A percentile compares a stretch with the other conserved stretches of the same genome.
These are phyloP conservation scores for Globisporangium radiosum DNA, from an alignment of 352 stramenopile species.

Conservation along the genomic window DNA sequence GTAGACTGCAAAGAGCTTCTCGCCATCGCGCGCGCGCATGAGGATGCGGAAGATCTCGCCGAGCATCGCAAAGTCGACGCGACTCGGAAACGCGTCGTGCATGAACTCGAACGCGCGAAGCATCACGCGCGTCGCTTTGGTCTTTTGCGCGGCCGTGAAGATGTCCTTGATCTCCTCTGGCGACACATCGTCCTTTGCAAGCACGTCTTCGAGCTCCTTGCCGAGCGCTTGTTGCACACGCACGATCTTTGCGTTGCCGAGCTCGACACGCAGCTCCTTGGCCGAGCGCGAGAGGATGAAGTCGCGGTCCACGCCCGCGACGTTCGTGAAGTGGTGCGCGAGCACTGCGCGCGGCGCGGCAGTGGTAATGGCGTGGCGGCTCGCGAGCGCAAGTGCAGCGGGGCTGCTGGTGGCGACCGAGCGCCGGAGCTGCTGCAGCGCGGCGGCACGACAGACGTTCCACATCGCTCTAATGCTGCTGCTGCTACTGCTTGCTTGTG, in stretches of 20 bases:
- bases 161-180: conserved; percentile 45
- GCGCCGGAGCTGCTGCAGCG: conserved; percentile 34
- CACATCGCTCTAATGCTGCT: conserved; percentile 30
- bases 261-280: conserved; percentile 26
- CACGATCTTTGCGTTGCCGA: conserved; percentile 24
- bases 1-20: conserved; percentile 44
- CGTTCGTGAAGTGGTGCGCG: conserved; percentile 25
- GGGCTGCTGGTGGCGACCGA: conserved; percentile 7
- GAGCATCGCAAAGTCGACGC: conserved; percentile 59
- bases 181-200: conserved; percentile 29
- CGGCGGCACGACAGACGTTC: conserved; percentile 40
- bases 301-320: conserved; percentile 38
- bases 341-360: not conserved
- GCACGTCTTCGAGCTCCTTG: conserved; percentile 25
- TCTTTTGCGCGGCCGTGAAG: conserved; percentile 51
- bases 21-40: conserved; percentile 22
- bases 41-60: conserved; percentile 54
- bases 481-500: not conserved
- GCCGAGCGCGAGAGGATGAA: conserved; percentile 34
- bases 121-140: conserved; percentile 35
- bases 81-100: conserved; percentile 28
- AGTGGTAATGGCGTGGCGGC: not conserved
- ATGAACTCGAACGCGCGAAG: conserved; percentile 44
- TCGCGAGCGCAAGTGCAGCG: not conserved
- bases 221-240: conserved; percentile 33